Evolutionary conservation across 2,329 filamentous ascomycete genomes (phyloP).

Genomic region (Botrytis paeoniae): DNA sequence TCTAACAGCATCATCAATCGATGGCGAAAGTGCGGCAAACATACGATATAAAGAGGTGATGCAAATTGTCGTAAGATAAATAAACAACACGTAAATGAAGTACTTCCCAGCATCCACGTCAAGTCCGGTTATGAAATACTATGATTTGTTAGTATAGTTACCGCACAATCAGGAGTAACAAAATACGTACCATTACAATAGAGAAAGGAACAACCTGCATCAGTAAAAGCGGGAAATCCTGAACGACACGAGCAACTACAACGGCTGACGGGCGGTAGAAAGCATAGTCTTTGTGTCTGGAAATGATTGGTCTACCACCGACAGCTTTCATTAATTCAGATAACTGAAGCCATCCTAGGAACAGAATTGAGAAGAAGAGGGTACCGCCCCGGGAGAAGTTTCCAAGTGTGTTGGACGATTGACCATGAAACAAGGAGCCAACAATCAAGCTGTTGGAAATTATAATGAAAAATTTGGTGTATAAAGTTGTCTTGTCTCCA

Average conservation of each 20-base stretch:
- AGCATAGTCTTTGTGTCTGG: conserved; percentile 63
- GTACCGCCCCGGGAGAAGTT: conserved; percentile 62
- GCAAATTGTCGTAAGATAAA: conserved; percentile 59
- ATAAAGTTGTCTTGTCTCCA: conserved; percentile 71
- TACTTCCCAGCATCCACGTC: conserved; percentile 60
- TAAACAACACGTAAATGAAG: conserved; percentile 63
- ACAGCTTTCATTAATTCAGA: conserved; percentile 77
- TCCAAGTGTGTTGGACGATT: conserved; percentile 56
- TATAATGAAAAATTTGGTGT: conserved; percentile 78
- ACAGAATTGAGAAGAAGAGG: conserved; percentile 64
- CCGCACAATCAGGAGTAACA: neutral
- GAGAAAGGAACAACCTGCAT: conserved; percentile 58
- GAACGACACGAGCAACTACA: conserved; percentile 58
- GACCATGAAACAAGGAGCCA: conserved; percentile 73
- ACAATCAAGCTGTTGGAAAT: conserved; percentile 72
- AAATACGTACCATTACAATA: conserved; percentile 43
- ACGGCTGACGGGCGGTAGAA: conserved; percentile 70
- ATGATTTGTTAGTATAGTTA: neutral
- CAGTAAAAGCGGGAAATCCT: conserved; percentile 60
- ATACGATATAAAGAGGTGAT: conserved; percentile 65
- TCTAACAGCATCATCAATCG: conserved; percentile 63
- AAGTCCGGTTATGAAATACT: conserved; percentile 61
- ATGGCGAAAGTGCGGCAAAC: conserved; percentile 62
- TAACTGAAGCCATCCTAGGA: conserved; percentile 69
- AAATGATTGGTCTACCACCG: conserved; percentile 66